phyloP scores from a whole-genome alignment of 257 asterid genomes.

The Capsicum baccatum region DNA sequence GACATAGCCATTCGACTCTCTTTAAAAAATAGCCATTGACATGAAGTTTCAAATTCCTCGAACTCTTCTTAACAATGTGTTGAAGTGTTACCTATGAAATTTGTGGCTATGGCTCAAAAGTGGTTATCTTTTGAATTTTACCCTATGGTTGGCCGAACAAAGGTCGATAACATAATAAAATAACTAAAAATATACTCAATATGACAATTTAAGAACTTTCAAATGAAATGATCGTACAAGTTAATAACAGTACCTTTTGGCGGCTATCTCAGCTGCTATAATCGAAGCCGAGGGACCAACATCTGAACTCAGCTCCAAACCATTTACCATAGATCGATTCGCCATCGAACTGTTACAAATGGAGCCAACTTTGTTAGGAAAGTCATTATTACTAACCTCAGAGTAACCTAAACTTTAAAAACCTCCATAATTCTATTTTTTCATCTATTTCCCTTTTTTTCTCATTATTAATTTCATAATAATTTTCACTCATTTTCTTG shows the following conservation, averaged over 20 bases:
- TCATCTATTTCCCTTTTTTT: constrained; percentile 15
- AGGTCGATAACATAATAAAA: neutral
- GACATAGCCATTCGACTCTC: neutral
- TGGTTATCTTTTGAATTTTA: neutral
- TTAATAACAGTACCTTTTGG: constrained; percentile 28
- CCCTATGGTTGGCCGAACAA: neutral
- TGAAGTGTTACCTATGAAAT: neutral
- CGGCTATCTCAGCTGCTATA: constrained; percentile 78
- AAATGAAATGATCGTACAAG: neutral
- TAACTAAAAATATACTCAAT: neutral
- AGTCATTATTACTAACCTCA: constrained; percentile 21
- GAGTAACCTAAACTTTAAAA: constrained; percentile 47
- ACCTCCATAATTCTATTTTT: constrained; percentile 37
- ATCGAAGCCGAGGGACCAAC: constrained; percentile 85
- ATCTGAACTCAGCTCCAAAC: constrained; percentile 54
- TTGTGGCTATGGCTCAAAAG: neutral
- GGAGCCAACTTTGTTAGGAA: constrained; percentile 29
- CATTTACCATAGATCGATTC: constrained; percentile 48
- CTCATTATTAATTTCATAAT: neutral
- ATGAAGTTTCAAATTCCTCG: too few species aligned
- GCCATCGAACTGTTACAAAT: constrained; percentile 36
- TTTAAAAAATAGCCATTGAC: neutral
- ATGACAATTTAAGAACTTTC: neutral
- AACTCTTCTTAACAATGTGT: neutral
- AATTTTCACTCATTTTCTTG: constrained; percentile 21